Evolutionary conservation across 306 rosid species (phyloP), one percentile per base, ranked within the genome.

Genomic region (Dalbergia cultrata): DNA sequence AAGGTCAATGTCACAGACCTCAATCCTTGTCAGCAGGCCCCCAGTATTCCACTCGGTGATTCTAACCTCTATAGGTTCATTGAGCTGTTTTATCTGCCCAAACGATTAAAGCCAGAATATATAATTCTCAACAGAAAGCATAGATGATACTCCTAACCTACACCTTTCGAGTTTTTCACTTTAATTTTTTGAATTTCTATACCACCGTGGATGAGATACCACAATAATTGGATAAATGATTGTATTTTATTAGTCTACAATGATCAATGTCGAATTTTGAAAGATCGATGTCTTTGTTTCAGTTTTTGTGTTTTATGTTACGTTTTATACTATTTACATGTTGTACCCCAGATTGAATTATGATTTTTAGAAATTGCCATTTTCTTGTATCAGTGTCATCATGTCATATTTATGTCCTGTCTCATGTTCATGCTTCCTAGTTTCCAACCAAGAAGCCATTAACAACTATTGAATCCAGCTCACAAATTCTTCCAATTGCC

Each of bases 11-110:
- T 16, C 67, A 85, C 84, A 65, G 72, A 90, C 98, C 97, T 90
- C 98, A 64, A 93, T 88, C 89, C 98, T 90, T 21, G 97, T 88
- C 7, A 93, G 91, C 77, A 93, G 92, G 44, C 98, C 98, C 18
- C 96, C 94, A 0, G 94, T 86, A 74, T 93, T 93, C 98, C 98
- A 93, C 83, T 91, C 93, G 56, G 91, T 88, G 82, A 93, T 90
- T 85, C 71, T 90, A 80, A 93, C 91, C 83, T 86, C 81, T 52
- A 90, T 80, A 34, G 97, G 97, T 78, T 93, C 98, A 70, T 84
- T 80, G 9, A 87, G 89, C 72, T 82, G 90, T 67, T 91, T 87
- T 79, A 93, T 84, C 98, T 93, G 97, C 63, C 43, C 44, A 84
- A 17, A 17, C 79, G 52, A 82, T 71, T 64, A 65, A 70, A 78